Evolutionary conservation across 2,329 filamentous ascomycete genomes (phyloP), one percentile per base, ranked within the genome.

Genomic region (Colletotrichum gigasporum): DNA sequence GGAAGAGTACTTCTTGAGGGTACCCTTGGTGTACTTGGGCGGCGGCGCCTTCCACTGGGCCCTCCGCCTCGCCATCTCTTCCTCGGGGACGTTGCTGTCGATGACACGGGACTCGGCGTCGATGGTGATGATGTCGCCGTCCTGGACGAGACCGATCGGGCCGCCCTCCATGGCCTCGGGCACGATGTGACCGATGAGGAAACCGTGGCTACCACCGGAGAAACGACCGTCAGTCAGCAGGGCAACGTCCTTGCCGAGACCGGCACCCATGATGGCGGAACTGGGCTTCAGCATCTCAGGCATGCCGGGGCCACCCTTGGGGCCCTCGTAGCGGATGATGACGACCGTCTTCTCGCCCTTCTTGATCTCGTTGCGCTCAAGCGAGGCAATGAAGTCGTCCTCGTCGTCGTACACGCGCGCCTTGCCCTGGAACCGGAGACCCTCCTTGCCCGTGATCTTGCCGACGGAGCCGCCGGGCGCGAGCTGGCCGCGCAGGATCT

Each of bases 401-500:
- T 97, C 94, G 69, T 93, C 92, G 78, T 97, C 85, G 76, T 94
- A 97, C 68, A 94, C 92, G 41, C 88, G 86, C 4, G 94, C 94
- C 74, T 90, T 92, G 63, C 94, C 94, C 11, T 85, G 89, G 78
- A 97, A 97, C 10, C 81, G 83, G 14, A 93, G 85, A n/a, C 94
- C 94, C 78, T 97, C 94, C 80, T 97, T 97, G 51, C 94, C 94
- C 0, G 94, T 97, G 76, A 97, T 97, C 80, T 97, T 97, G 66
- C 93, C 94, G 10, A 97, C 94, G 1, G 92, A 92, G 51, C 94
- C 94, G 9, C 90, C 91, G 2, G 94, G 94, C 1, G 94, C 93
- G 35, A 97, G 87, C 64, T 93, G 93, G 37, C 94, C 94, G 67
- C 90, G 89, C 28, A 97, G 85, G 69, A 97, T 96, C 82, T 96